phyloP scores from a whole-genome alignment of 108 stramenopile species.

The Nitzschia putrida region DNA sequence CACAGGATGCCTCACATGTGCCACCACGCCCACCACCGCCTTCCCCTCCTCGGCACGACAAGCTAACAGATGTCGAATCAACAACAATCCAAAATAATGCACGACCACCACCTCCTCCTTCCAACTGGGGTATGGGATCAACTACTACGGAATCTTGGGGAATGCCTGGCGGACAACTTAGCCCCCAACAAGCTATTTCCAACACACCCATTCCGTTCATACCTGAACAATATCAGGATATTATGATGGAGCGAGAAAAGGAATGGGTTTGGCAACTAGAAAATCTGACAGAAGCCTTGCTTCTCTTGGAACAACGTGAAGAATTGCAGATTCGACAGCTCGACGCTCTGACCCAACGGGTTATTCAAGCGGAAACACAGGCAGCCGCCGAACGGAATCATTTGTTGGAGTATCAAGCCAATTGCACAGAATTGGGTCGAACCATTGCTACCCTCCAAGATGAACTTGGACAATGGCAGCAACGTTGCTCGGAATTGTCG shows the following conservation, averaged over 20 bases:
- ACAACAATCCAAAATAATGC: not conserved
- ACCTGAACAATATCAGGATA: conserved; percentile 1
- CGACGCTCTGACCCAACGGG: conserved; percentile 73
- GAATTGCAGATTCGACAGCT: conserved; percentile 56
- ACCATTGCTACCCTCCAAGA: conserved; percentile 43
- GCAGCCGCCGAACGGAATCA: conserved; percentile 58
- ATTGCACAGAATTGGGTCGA: conserved; percentile 59
- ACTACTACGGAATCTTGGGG: not conserved
- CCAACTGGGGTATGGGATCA: not conserved
- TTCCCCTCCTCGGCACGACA: not conserved
- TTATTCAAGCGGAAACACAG: conserved; percentile 64
- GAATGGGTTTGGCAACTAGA: conserved; percentile 40
- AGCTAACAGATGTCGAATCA: not conserved
- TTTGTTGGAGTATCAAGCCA: conserved; percentile 58
- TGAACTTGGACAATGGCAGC: conserved; percentile 51
- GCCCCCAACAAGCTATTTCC: not conserved
- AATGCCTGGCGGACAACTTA: not conserved
- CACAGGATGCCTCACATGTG: not conserved
- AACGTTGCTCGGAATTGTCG: conserved; percentile 38
- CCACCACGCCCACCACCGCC: conserved; percentile 9
- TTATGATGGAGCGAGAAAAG: conserved; percentile 31
- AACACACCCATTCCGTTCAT: not conserved
- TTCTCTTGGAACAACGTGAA: conserved; percentile 45
- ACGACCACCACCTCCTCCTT: not conserved
- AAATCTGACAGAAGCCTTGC: conserved; percentile 42